Base-by-base conservation (phyloP, 78 protist genomes). In the Reticulomyxa filosa region DNA sequence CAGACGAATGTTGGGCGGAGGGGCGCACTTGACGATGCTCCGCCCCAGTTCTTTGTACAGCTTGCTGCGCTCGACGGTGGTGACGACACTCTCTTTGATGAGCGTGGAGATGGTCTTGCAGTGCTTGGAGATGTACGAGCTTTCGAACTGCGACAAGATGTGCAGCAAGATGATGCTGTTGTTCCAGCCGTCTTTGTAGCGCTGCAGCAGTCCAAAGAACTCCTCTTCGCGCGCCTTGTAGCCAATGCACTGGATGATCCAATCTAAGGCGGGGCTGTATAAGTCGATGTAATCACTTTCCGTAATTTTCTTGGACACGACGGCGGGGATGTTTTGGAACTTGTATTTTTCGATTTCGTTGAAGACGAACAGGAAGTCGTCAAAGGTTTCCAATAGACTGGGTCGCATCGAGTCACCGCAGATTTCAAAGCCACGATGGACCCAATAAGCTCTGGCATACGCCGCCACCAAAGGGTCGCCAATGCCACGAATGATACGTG, bases 91-190 rank as follows among this genome's bases (percentile, higher is more conserved):
- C 34, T 11, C 10, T 10, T 55, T 55, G 59, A 55, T 55, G 34
- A 55, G 11, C 11, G 59, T 32, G 11, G 59, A 32, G 39, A 55
- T 10, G 39, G 30, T 55, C 59, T 29, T 8, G 10, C 39, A 29
- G 59, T 55, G 59, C 10, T 55, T 55, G 34, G 59, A 55, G 34
- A 42, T 17, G 29, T 42, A 42, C 50, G 50, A n/a, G 59, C 39
- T 32, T 55, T 55, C 30, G 59, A 55, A 55, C 39, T 29, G 30
- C 59, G 59, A 55, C 59, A 55, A 10, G 11, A 55, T 55, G 59
- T 55, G 59, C 59, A 55, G 39, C 59, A 55, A 11, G 13, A 55
- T 33, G 39, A 55, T 33, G 10, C 39, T 32, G 10, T 29, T 32
- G 30, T 55, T 33, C 39, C 59, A 55, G 10, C 26, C 26, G 34